Conservation (phyloP, 2,329 filamentous ascomycete species). For the Colletotrichum agaves region DNA sequence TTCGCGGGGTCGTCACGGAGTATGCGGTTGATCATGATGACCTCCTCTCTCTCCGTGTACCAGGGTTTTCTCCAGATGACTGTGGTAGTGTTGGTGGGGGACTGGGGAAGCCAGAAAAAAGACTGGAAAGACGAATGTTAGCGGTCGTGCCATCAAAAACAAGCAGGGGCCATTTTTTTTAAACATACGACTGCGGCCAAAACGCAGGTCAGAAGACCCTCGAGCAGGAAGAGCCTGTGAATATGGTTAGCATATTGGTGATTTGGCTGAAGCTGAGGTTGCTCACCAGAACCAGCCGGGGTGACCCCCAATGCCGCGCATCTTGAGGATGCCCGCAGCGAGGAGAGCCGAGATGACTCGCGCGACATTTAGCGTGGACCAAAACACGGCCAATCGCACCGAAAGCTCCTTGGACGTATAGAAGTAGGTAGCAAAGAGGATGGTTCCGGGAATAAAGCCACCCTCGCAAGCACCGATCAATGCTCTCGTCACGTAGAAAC, state of each 20-base stretch:
- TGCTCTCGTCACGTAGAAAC: slow-evolving; percentile 52
- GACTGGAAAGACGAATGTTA: slow-evolving; percentile 50
- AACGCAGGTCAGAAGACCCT: slow-evolving; percentile 58
- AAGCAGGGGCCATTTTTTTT: too few species aligned
- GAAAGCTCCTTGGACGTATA: slow-evolving; percentile 44
- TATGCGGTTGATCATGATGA: slow-evolving; percentile 66
- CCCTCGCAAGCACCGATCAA: slow-evolving; percentile 57
- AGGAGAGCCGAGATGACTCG: slow-evolving; percentile 59
- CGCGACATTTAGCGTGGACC: slow-evolving; percentile 62
- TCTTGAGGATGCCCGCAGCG: slow-evolving; percentile 58
- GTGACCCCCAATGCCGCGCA: slow-evolving; percentile 59
- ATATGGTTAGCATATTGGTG: too few species aligned
- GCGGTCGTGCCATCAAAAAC: background rate
- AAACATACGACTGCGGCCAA: slow-evolving; percentile 57
- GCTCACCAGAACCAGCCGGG: slow-evolving; percentile 63
- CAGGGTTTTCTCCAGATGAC: slow-evolving; percentile 63
- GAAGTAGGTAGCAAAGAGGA: slow-evolving; percentile 61
- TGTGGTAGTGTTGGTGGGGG: slow-evolving; percentile 53
- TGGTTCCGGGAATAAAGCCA: slow-evolving; percentile 58
- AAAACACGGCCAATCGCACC: slow-evolving; percentile 74
- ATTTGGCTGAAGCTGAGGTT: too few species aligned
- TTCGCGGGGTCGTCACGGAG: slow-evolving; percentile 66
- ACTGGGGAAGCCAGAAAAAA: slow-evolving; percentile 46
- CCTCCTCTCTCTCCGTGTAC: slow-evolving; percentile 67
- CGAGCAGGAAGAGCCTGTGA: slow-evolving; percentile 54